phyloP scores from a whole-genome alignment of 2,329 filamentous ascomycete species.

The Penicillium sp. region DNA sequence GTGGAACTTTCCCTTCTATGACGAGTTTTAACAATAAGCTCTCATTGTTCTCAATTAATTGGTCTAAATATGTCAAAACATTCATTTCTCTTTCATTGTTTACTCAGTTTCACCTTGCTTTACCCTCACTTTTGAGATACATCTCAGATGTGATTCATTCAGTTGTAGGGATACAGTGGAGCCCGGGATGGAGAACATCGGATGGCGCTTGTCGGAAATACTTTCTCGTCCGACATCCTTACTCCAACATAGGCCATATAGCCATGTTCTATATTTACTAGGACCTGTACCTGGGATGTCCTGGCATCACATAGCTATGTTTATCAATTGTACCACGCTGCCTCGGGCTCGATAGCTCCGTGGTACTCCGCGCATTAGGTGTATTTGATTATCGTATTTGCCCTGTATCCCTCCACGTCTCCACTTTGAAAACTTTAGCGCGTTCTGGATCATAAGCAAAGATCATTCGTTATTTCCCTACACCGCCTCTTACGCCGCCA shows the following conservation, averaged over 20 bases:
- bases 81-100: not conserved
- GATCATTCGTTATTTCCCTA: slow-evolving; percentile 1
- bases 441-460: slow-evolving; percentile 1
- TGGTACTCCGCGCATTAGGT: slow-evolving; percentile 13
- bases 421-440: slow-evolving; percentile 17
- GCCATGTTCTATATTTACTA: not conserved
- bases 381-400: slow-evolving; percentile 12
- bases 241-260: not conserved
- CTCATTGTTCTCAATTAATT: not conserved
- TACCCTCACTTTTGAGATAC: slow-evolving; percentile 2
- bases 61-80: not conserved
- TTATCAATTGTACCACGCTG: not conserved
- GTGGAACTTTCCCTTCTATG: slow-evolving; percentile 20
- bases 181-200: slow-evolving; percentile 19
- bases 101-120: not conserved
- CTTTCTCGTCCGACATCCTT: not conserved
- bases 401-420: slow-evolving; percentile 9
- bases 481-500: slow-evolving; percentile 14
- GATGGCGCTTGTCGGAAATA: slow-evolving; percentile 17
- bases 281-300: not conserved
- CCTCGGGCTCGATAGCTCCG: not conserved
- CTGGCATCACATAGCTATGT: not conserved
- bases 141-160: slow-evolving; percentile 20
- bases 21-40: slow-evolving; percentile 6
- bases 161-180: slow-evolving; percentile 19